These are phyloP conservation scores for Xerocomus brunneocitrinus DNA, from an alignment of 768 basidiomycete genomes.

Conservation along the genomic window DNA sequence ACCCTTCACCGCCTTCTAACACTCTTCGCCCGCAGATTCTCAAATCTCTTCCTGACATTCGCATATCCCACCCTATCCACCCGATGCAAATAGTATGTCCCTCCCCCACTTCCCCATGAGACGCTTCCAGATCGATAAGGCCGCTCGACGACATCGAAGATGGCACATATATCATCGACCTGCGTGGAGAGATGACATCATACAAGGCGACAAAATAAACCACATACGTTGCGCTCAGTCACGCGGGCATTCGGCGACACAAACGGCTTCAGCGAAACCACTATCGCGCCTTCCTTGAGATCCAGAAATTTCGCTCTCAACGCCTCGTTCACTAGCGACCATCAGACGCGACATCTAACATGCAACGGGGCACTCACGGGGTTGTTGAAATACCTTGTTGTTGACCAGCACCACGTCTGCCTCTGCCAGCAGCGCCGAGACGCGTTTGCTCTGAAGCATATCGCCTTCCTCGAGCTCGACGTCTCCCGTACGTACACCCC, in stretches of 20 bases:
- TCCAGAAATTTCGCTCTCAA: conserved; percentile 89
- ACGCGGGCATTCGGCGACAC: conserved; percentile 72
- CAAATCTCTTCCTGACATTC: conserved; percentile 51
- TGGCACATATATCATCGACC: conserved; percentile 77
- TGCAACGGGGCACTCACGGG: conserved; percentile 47
- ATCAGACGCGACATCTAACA: neutral
- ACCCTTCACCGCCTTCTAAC: conserved; percentile 17
- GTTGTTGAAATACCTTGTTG: conserved; percentile 78
- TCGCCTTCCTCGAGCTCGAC: conserved; percentile 82
- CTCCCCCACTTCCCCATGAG: conserved; percentile 73
- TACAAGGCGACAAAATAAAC: neutral
- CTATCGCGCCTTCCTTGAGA: conserved; percentile 86
- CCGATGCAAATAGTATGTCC: conserved; percentile 70
- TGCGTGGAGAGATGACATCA: conserved; percentile 21
- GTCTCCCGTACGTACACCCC: conserved; percentile 76
- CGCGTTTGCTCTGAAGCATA: conserved; percentile 66
- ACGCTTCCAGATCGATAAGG: conserved; percentile 70
- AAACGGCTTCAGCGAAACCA: conserved; percentile 86
- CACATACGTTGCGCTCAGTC: conserved; percentile 75
- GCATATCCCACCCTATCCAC: conserved; percentile 73
- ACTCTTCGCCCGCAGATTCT: conserved; percentile 39
- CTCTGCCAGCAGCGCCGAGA: conserved; percentile 63
- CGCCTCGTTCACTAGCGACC: conserved; percentile 71
- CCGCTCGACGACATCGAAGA: conserved; percentile 71
- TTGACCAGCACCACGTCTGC: conserved; percentile 93